Percentiles rank a stretch among this genome's conserved stretches.
Conservation (phyloP, 176 grass and related monocot species). For the Alloteropsis semialata region DNA sequence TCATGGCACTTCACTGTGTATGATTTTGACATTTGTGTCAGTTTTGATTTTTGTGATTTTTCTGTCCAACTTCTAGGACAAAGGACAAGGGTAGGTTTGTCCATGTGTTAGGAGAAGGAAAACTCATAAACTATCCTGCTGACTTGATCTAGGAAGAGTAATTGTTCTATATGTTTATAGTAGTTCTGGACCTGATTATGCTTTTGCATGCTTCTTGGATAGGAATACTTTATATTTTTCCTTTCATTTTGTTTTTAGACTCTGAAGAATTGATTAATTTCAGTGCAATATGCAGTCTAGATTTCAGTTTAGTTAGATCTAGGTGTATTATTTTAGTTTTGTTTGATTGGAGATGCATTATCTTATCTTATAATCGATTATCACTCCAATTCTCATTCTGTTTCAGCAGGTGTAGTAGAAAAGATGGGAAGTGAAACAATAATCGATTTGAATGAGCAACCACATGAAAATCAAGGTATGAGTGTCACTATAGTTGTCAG, state of each 20-base stretch:
- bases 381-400: background rate
- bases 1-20: background rate
- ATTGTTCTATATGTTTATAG: background rate
- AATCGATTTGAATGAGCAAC: conserved; percentile 35
- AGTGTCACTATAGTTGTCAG: background rate
- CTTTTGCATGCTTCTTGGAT: background rate
- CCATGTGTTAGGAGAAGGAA: background rate
- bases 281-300: background rate
- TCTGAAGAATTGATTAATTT: background rate
- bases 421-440: conserved; percentile 3
- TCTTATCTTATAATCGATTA: background rate
- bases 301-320: background rate
- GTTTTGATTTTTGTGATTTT: background rate
- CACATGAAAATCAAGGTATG: conserved; percentile 26
- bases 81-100: background rate
- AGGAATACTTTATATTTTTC: background rate
- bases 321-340: background rate
- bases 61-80: background rate
- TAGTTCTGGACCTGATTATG: background rate
- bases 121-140: background rate
- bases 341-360: background rate
- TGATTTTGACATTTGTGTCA: background rate
- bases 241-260: background rate
- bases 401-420: conserved; percentile 22
- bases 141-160: conserved; percentile 8